Percentiles rank a stretch among this genome's conserved stretches.
Conservation (phyloP, 805 yeast genomes). For the Pichia gijzeniarum region DNA sequence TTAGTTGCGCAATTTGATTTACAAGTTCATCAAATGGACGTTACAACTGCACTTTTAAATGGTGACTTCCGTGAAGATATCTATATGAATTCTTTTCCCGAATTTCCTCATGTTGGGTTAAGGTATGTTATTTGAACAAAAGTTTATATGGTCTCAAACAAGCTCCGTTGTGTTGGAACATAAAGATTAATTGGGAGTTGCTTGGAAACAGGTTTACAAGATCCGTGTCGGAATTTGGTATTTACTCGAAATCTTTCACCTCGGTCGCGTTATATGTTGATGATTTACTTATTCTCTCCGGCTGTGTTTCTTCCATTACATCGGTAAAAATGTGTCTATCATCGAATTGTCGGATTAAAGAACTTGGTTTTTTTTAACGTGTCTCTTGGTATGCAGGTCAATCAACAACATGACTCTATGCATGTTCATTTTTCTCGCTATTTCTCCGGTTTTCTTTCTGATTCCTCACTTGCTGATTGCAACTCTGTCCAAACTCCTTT, state of each 20-base stretch:
- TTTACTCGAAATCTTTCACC: not conserved
- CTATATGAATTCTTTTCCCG: conserved; percentile 5
- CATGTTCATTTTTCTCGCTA: not conserved
- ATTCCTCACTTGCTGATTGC: not conserved
- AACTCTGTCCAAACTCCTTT: not conserved
- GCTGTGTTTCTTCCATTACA: not conserved
- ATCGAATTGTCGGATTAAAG: not conserved
- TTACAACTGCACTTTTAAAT: conserved; percentile 13
- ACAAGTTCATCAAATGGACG: conserved; percentile 15
- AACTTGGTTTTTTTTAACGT: not conserved
- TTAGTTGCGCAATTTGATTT: conserved; percentile 7
- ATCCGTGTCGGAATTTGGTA: not conserved
- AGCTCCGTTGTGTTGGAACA: conserved; percentile 1
- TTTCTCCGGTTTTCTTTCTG: not conserved
- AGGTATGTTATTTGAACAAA: not conserved
- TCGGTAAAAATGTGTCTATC: not conserved
- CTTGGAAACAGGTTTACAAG: not conserved
- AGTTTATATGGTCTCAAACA: conserved; percentile 5
- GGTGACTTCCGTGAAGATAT: conserved; percentile 10
- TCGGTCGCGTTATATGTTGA: not conserved
- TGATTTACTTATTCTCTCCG: conserved; percentile 1
- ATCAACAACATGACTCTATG: not conserved
- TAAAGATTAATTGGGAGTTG: not conserved
- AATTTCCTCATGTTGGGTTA: not conserved
- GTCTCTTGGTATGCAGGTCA: conserved; percentile 5